These are phyloP conservation scores for Chlamydomonas sphaeroides DNA, from an alignment of 139 green algal genomes.

Conservation along the genomic window DNA sequence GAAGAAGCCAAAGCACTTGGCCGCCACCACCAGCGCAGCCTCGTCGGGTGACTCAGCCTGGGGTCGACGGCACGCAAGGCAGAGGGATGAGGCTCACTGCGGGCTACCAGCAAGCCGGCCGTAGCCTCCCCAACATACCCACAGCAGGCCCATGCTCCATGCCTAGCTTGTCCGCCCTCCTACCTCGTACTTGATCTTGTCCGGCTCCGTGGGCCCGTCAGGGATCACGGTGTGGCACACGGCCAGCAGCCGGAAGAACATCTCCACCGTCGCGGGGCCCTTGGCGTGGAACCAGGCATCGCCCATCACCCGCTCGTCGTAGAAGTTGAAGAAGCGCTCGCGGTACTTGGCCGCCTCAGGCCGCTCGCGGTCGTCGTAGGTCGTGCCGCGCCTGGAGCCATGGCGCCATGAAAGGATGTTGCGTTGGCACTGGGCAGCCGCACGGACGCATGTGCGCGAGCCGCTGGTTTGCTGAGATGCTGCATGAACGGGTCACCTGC, in stretches of 20 bases:
- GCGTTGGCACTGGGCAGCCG: too few species aligned
- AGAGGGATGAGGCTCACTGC: too few species aligned
- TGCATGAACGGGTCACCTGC: background rate
- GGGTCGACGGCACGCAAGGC: background rate
- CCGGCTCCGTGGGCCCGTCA: slow-evolving; percentile 49
- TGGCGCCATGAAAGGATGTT: too few species aligned
- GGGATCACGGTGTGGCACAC: slow-evolving; percentile 87
- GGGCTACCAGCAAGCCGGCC: too few species aligned
- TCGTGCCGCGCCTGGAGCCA: too few species aligned
- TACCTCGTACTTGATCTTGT: slow-evolving; percentile 72
- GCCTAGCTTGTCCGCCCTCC: background rate
- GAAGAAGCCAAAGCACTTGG: slow-evolving; percentile 82
- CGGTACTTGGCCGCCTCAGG: slow-evolving; percentile 34
- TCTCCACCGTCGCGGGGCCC: slow-evolving; percentile 45
- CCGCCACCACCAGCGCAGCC: slow-evolving; percentile 80
- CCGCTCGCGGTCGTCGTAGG: slow-evolving; percentile 30
- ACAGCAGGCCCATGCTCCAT: too few species aligned
- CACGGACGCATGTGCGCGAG: too few species aligned
- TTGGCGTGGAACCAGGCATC: slow-evolving; percentile 69
- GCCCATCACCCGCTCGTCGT: slow-evolving; percentile 78
- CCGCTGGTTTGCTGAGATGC: too few species aligned
- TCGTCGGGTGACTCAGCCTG: slow-evolving; percentile 88
- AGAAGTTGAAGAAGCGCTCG: slow-evolving; percentile 85
- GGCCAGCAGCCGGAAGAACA: slow-evolving; percentile 82
- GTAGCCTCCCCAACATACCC: too few species aligned